Base-by-base conservation (phyloP, 1,139 yeast genomes). In the Arxiozyma heterogenica region DNA sequence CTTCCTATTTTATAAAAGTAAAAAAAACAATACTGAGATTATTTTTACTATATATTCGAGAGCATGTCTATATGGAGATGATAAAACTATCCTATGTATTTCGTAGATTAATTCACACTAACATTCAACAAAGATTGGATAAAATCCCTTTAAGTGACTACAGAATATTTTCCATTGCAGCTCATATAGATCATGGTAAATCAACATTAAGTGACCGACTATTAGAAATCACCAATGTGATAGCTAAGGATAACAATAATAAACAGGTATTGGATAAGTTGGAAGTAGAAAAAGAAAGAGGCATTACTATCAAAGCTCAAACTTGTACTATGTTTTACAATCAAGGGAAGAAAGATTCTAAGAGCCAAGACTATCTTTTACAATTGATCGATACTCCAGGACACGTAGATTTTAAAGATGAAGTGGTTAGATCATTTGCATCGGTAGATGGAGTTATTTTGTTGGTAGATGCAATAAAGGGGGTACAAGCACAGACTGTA, bases 321-420 rank as follows among this genome's bases (percentile, higher is more conserved):
- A 91, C 98, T 0, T 93, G 96, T 62, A 79, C 96, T 0, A 93
- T 93, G 98, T 77, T 93, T 54, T 89, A 90, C 67, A 38, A 34
- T 34, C 39, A 34, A 34, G 3, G n/a, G 6, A 34, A 12, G n/a
- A 34, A 30, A 15, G 18, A 20, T 30, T n/a, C 23, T 17, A 45
- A 30, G 12, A 76, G 77, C 25, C 82, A 88, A 64, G 96, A 91
- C 61, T 93, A 88, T 64, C 70, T 93, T 54, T 72, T 93, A 52
- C 97, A 93, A 71, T 76, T 93, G 54, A 96, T 93, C 55, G 98
- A 93, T 71, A 93, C 98, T 0, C 98, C 98, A 0, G 98, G 98
- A 0, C 98, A 93, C 68, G 98, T 93, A 38, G 98, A 93, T 69
- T 93, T 93, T 68, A 74, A 97, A 53, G 88, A 95, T 9, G 98